phyloP scores from a whole-genome alignment of 208 protist species.

The Leishmania aethiopica region DNA sequence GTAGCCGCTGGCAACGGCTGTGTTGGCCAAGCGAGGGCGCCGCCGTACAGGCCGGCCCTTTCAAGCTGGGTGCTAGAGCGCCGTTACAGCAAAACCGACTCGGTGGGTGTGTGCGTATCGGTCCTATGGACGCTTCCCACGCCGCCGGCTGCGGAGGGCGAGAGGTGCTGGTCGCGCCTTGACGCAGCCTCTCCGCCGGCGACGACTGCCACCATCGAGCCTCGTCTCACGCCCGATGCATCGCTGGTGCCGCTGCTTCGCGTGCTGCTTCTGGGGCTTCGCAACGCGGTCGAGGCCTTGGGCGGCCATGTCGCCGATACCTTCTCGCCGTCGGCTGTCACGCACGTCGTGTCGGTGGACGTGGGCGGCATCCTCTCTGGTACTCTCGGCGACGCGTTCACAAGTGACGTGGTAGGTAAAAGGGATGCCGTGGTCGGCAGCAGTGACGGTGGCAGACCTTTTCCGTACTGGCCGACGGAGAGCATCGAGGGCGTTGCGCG shows the following conservation, averaged over 20 bases:
- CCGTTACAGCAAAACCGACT: conserved; percentile 55
- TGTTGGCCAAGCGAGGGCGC: too few relatives aligned
- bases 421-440: neutral
- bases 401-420: neutral
- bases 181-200: neutral
- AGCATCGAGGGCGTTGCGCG: conserved; percentile 7
- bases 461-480: conserved; percentile 27
- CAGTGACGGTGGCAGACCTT: neutral
- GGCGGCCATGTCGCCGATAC: conserved; percentile 51
- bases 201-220: neutral
- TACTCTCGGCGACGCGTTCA: conserved; percentile 30
- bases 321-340: conserved; percentile 50
- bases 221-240: conserved; percentile 1
- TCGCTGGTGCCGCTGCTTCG: conserved; percentile 37
- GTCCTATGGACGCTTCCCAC: conserved; percentile 43
- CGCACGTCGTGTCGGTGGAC: conserved; percentile 78
- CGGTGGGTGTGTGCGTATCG: conserved; percentile 48
- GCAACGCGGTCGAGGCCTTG: conserved; percentile 51
- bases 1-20: neutral
- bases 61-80: conserved; percentile 52
- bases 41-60: conserved; percentile 15
- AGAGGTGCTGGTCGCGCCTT: conserved; percentile 1
- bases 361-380: conserved; percentile 42
- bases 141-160: neutral
- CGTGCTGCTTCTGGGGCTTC: conserved; percentile 53